Conservation (phyloP, 495 filamentous ascomycete species). For the Aspergillus indologenus region DNA sequence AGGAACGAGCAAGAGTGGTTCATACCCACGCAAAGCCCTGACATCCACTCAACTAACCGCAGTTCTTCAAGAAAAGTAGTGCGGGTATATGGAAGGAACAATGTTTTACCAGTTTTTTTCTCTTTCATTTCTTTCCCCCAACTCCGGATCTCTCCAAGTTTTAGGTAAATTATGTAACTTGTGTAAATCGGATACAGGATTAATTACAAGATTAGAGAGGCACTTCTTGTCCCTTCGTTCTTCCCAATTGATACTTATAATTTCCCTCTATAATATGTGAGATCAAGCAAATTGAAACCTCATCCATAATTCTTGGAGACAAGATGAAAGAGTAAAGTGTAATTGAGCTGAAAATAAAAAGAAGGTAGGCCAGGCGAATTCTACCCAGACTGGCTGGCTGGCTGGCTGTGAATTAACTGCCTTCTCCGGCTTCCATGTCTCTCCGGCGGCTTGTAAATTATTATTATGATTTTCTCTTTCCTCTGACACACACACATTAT, state of each 20-base stretch:
- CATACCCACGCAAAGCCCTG: constrained; percentile 32
- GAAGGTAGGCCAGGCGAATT: background rate
- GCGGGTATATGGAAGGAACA: constrained; percentile 24
- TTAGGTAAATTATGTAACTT: background rate
- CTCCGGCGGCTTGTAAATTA: constrained; percentile 17
- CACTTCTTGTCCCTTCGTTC: background rate
- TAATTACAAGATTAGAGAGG: background rate
- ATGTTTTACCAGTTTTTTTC: constrained; percentile 21
- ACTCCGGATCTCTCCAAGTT: constrained; percentile 4
- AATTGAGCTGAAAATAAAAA: background rate
- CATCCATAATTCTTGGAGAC: background rate
- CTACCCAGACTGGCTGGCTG: too few relatives aligned
- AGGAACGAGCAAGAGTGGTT: constrained; percentile 16
- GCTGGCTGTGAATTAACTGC: constrained; percentile 7
- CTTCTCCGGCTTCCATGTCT: constrained; percentile 18
- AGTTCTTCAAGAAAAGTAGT: background rate
- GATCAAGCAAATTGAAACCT: background rate
- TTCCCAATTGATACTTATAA: constrained; percentile 4
- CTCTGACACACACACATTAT: constrained; percentile 4
- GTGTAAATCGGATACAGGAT: background rate
- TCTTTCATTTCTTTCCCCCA: constrained; percentile 9
- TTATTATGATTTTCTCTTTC: constrained; percentile 11
- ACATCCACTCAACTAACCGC: constrained; percentile 23
- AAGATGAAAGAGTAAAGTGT: background rate
- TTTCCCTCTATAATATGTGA: constrained; percentile 3